These are phyloP conservation scores for Diaporthe citri DNA, from an alignment of 2,329 filamentous ascomycete species.

Conservation along the genomic window DNA sequence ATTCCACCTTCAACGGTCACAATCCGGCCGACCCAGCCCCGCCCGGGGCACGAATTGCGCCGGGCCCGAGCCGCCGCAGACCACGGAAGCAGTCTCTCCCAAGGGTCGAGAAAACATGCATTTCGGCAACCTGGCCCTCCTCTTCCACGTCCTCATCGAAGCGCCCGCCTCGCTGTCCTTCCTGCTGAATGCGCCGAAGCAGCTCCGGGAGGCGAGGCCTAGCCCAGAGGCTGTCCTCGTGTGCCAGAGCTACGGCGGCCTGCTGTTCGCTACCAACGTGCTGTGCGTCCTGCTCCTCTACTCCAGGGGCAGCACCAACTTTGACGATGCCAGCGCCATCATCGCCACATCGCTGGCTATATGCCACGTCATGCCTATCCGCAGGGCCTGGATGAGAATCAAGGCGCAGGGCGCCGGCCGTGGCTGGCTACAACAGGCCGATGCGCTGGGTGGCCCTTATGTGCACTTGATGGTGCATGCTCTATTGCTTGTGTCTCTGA, in stretches of 20 bases:
- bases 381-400: conserved; percentile 56
- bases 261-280: conserved; percentile 60
- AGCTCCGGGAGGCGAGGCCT: conserved; percentile 55
- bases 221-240: conserved; percentile 56
- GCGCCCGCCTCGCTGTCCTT: conserved; percentile 58
- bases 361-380: conserved; percentile 63
- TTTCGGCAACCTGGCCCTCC: conserved; percentile 28
- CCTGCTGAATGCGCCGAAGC: conserved; percentile 55
- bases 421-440: conserved; percentile 38
- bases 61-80: background rate
- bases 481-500: conserved; percentile 53
- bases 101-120: conserved; percentile 16
- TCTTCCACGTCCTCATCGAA: conserved; percentile 38
- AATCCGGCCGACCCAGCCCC: conserved; percentile 21
- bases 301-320: conserved; percentile 48
- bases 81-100: background rate
- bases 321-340: conserved; percentile 50
- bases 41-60: background rate
- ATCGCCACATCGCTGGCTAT: conserved; percentile 57
- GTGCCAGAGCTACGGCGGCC: conserved; percentile 61
- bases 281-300: conserved; percentile 57
- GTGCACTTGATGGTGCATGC: conserved; percentile 60
- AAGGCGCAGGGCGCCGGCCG: conserved; percentile 38
- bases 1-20: background rate
- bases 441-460: conserved; percentile 58